Conservation (phyloP, 139 green algal species). For the Chlamydomonas sp. region DNA sequence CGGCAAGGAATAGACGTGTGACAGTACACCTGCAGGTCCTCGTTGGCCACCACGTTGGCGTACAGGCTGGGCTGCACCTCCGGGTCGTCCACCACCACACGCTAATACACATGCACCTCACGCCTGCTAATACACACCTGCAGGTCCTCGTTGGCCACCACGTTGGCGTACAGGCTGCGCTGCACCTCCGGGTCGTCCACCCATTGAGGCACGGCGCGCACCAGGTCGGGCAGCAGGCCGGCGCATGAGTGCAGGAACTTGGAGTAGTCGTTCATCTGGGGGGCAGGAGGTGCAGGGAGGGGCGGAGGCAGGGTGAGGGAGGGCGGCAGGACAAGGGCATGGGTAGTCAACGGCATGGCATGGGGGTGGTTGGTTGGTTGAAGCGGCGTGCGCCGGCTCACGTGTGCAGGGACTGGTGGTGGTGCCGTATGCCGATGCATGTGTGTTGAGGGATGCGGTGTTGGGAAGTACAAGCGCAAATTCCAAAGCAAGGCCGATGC, state of each 20-base stretch:
- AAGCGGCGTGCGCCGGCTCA: slow-evolving; percentile 7
- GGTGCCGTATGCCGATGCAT: no score
- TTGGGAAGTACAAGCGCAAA: no score
- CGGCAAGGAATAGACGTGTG: no score
- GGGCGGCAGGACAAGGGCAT: not conserved
- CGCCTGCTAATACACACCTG: not conserved
- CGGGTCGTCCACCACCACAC: slow-evolving; percentile 47
- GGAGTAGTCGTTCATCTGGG: slow-evolving; percentile 50
- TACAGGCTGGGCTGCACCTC: slow-evolving; percentile 45
- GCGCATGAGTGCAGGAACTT: slow-evolving; percentile 60
- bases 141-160: slow-evolving; percentile 31
- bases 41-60: slow-evolving; percentile 32
- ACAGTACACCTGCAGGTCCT: slow-evolving; percentile 26
- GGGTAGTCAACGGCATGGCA: not conserved
- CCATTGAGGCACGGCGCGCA: slow-evolving; percentile 65
- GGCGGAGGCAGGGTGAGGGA: not conserved
- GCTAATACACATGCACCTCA: not conserved
- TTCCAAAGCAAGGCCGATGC: no score
- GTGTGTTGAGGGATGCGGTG: no score
- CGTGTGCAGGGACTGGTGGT: not conserved
- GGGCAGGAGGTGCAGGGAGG: not conserved
- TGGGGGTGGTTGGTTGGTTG: not conserved
- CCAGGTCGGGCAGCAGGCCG: slow-evolving; percentile 61
- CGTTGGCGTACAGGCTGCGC: slow-evolving; percentile 38
- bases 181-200: slow-evolving; percentile 56